Conservation (phyloP, 768 basidiomycete species). For the Mycena vitilis region DNA sequence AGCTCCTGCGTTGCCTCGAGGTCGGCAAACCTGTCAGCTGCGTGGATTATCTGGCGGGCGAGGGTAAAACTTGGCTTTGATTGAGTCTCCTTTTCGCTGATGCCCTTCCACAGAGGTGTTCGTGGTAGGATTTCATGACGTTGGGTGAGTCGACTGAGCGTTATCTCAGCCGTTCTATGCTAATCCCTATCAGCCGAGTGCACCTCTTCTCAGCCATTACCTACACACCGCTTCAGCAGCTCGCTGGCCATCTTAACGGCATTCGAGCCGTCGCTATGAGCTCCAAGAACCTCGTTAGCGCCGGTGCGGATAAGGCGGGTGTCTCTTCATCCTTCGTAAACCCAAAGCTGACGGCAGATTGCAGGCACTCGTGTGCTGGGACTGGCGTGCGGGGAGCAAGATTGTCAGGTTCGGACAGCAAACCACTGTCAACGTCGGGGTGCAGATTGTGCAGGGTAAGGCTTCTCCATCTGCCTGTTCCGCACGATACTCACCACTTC, state of each 20-base stretch:
- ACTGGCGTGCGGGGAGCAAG: conserved; percentile 90
- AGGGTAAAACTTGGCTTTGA: conserved; percentile 58
- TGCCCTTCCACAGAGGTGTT: conserved; percentile 72
- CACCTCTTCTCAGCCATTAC: conserved; percentile 90
- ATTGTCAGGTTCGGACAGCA: conserved; percentile 93
- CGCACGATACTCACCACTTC: not conserved
- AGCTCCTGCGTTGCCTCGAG: conserved; percentile 77
- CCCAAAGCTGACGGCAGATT: not conserved
- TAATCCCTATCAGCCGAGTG: conserved; percentile 68
- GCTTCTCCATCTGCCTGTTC: conserved; percentile 16
- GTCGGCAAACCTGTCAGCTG: conserved; percentile 94
- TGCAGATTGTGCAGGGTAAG: conserved; percentile 78
- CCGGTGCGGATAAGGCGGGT: conserved; percentile 67
- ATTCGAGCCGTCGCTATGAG: conserved; percentile 91
- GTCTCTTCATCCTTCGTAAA: not conserved
- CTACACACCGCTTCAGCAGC: conserved; percentile 85
- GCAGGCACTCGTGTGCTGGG: conserved; percentile 84
- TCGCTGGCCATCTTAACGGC: conserved; percentile 88
- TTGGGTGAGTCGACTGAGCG: conserved; percentile 67
- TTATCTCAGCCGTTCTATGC: not conserved
- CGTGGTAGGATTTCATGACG: conserved; percentile 93
- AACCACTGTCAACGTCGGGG: conserved; percentile 91
- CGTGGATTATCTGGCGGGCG: conserved; percentile 86
- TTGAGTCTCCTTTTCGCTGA: not conserved
- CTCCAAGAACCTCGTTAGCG: conserved; percentile 87